Percentiles rank a stretch among this genome's conserved stretches.
Evolutionary conservation across 2,329 filamentous ascomycete genomes (phyloP).

Genomic region (Pseudopyrenochaeta lycopersici): DNA sequence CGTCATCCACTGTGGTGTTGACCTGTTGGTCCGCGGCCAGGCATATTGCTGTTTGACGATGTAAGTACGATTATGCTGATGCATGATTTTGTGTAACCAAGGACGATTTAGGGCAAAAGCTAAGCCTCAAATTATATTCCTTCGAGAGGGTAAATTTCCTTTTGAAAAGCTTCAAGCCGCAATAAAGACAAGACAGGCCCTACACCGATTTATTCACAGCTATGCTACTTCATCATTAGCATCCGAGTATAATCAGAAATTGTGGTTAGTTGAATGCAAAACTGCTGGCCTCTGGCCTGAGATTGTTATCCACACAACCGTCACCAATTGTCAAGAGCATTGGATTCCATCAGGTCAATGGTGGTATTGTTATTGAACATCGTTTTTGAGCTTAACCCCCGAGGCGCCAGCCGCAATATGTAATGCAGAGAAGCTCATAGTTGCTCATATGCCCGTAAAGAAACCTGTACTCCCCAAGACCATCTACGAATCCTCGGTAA

Average conservation of each 20-base stretch:
- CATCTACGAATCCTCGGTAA: conserved; percentile 69
- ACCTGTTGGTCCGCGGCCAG: conserved; percentile 6
- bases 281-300: too few relatives aligned
- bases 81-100: neutral
- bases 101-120: neutral
- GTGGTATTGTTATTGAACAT: conserved; percentile 50
- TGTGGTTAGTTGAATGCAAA: too few relatives aligned
- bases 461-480: conserved; percentile 47
- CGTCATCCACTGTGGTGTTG: conserved; percentile 20
- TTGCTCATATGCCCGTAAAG: conserved; percentile 52
- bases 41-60: neutral
- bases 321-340: conserved; percentile 3
- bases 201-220: too few relatives aligned
- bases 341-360: conserved; percentile 35
- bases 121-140: too few relatives aligned
- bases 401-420: conserved; percentile 49
- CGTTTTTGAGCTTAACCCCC: conserved; percentile 50
- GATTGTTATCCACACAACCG: neutral
- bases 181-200: too few relatives aligned
- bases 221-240: too few relatives aligned
- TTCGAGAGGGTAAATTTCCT: too few relatives aligned
- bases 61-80: neutral
- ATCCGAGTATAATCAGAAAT: too few relatives aligned
- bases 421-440: conserved; percentile 52
- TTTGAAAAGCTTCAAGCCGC: too few relatives aligned